A percentile compares a stretch with the other conserved stretches of the same genome.
phyloP scores from a whole-genome alignment of 2,329 filamentous ascomycete genomes.

The Aspergillus quadricinctus region DNA sequence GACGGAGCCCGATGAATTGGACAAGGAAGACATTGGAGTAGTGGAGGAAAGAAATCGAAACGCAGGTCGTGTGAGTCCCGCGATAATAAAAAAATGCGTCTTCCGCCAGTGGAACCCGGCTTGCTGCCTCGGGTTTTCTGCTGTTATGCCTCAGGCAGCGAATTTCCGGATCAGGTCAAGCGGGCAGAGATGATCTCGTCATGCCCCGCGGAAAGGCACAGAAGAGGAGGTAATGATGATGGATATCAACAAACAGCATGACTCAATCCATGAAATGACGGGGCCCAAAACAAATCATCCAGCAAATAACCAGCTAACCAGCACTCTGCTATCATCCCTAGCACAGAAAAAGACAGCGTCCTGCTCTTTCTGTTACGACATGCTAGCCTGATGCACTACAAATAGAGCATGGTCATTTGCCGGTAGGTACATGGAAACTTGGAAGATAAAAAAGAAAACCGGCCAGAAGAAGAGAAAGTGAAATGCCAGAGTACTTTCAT shows the following conservation, averaged over 20 bases:
- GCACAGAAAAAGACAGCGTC: slow-evolving; percentile 8
- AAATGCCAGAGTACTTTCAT: background rate
- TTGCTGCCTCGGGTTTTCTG: slow-evolving; percentile 24
- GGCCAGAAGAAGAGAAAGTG: slow-evolving; percentile 4
- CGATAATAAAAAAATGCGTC: slow-evolving; percentile 33
- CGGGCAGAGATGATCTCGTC: slow-evolving; percentile 7
- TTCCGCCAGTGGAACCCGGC: slow-evolving; percentile 31
- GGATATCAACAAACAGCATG: slow-evolving; percentile 1
- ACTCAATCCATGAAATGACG: slow-evolving; percentile 2
- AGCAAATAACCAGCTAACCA: slow-evolving; percentile 3
- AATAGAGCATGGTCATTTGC: slow-evolving; percentile 23
- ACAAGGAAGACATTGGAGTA: slow-evolving; percentile 18
- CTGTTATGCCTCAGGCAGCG: slow-evolving; percentile 23
- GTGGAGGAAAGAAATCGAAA: slow-evolving; percentile 14
- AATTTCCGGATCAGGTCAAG: slow-evolving; percentile 22
- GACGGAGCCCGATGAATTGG: slow-evolving; percentile 17
- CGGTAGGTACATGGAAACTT: slow-evolving; percentile 26
- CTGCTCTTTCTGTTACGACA: slow-evolving; percentile 15
- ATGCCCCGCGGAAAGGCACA: slow-evolving; percentile 21
- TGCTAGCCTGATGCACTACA: slow-evolving; percentile 20
- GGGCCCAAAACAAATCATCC: slow-evolving; percentile 4
- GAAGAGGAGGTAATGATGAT: background rate
- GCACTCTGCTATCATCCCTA: slow-evolving; percentile 10
- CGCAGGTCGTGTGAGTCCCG: slow-evolving; percentile 31
- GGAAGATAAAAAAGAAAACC: slow-evolving; percentile 1